These are phyloP conservation scores for Vitis hybrid DNA, from an alignment of 177 flowering plant genomes.

Conservation along the genomic window DNA sequence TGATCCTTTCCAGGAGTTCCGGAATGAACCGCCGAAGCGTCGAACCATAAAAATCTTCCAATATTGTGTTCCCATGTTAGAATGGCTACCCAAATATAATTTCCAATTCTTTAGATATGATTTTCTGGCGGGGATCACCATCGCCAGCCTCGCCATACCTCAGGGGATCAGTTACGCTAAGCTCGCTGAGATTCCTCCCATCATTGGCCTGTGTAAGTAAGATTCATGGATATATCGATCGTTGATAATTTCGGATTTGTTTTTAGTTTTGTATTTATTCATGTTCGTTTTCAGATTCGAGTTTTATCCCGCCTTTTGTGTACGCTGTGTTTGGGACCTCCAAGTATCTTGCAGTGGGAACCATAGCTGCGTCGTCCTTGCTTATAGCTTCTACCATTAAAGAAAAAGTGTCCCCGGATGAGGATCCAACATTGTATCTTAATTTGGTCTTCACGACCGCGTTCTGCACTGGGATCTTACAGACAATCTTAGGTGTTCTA, in stretches of 20 bases:
- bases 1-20: slow-evolving; percentile 68
- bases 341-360: slow-evolving; percentile 76
- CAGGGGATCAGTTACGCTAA: slow-evolving; percentile 96
- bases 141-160: slow-evolving; percentile 86
- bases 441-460: slow-evolving; percentile 69
- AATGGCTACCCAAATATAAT: slow-evolving; percentile 66
- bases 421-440: slow-evolving; percentile 54
- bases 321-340: slow-evolving; percentile 85
- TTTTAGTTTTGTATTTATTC: slow-evolving; percentile 1
- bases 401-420: slow-evolving; percentile 21
- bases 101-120: slow-evolving; percentile 45
- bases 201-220: slow-evolving; percentile 69
- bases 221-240: no score
- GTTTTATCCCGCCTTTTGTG: slow-evolving; percentile 84
- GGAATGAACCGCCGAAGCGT: slow-evolving; percentile 13
- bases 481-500: slow-evolving; percentile 56
- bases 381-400: slow-evolving; percentile 47
- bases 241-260: not conserved
- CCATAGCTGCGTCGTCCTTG: slow-evolving; percentile 74
- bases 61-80: slow-evolving; percentile 67
- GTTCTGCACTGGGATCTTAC: slow-evolving; percentile 69
- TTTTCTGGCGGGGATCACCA: slow-evolving; percentile 75
- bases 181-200: slow-evolving; percentile 55
- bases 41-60: slow-evolving; percentile 25
- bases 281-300: slow-evolving; percentile 55